Conservation (phyloP, 495 filamentous ascomycete species). For the Xylaria cubensis region DNA sequence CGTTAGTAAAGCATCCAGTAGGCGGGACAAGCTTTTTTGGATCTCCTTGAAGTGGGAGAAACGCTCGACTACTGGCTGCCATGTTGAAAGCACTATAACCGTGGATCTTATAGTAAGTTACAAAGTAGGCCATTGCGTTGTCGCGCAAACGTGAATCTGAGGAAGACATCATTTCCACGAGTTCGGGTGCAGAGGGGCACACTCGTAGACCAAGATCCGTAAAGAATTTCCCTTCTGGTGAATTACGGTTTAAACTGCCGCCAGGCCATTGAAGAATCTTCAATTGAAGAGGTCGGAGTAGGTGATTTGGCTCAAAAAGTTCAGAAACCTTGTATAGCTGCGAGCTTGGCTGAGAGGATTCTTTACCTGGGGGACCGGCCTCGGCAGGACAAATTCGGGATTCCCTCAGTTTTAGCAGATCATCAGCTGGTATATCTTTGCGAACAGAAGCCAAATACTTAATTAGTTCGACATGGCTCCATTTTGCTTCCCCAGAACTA, state of each 20-base stretch:
- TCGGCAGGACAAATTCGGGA: conserved; percentile 86
- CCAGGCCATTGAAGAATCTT: conserved; percentile 85
- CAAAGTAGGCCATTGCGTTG: conserved; percentile 80
- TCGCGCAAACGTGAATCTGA: conserved; percentile 63
- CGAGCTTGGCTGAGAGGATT: conserved; percentile 48
- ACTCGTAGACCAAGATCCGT: conserved; percentile 70
- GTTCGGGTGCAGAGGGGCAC: conserved; percentile 70
- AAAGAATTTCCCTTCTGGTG: conserved; percentile 76
- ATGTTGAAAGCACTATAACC: conserved; percentile 70
- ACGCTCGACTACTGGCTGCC: conserved; percentile 61
- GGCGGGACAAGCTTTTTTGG: conserved; percentile 70
- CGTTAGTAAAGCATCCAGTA: conserved; percentile 81
- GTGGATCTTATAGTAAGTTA: conserved; percentile 77
- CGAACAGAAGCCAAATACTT: conserved; percentile 89
- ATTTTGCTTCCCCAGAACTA: conserved; percentile 62
- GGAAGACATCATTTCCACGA: conserved; percentile 78
- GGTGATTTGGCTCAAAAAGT: conserved; percentile 81
- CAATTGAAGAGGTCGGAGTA: conserved; percentile 70
- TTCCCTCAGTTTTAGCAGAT: conserved; percentile 77
- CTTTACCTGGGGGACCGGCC: conserved; percentile 53
- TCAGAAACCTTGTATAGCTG: conserved; percentile 80
- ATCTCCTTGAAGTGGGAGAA: conserved; percentile 74
- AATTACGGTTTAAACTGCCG: conserved; percentile 65
- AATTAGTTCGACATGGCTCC: conserved; percentile 94
- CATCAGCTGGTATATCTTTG: conserved; percentile 85